phyloP scores from a whole-genome alignment of 768 basidiomycete species.

The Hortiboletus campestris region DNA sequence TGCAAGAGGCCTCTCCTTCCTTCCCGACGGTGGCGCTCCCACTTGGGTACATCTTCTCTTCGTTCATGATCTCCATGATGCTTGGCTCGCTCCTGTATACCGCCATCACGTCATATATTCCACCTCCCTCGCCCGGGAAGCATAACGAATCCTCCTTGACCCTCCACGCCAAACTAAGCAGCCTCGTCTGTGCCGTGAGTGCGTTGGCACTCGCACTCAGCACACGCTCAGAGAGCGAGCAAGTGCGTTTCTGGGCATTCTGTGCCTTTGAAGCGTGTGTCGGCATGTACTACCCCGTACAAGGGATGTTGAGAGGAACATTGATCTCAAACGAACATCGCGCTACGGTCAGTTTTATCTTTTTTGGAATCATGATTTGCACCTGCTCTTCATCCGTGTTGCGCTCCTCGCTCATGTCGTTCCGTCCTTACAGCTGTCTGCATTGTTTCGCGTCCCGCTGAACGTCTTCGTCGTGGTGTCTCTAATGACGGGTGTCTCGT shows the following conservation, averaged over 20 bases:
- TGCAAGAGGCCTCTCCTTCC: constrained; percentile 57
- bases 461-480: constrained; percentile 73
- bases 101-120: constrained; percentile 39
- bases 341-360: constrained; percentile 53
- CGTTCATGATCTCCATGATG: constrained; percentile 83
- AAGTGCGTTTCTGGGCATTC: constrained; percentile 66
- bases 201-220: constrained; percentile 55
- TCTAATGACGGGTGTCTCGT: constrained; percentile 65
- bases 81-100: constrained; percentile 73
- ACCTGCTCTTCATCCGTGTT: background rate
- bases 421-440: constrained; percentile 47
- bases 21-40: constrained; percentile 46
- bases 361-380: too few species aligned
- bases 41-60: constrained; percentile 76
- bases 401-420: background rate
- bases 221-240: constrained; percentile 43
- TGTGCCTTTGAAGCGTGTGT: constrained; percentile 76
- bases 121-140: constrained; percentile 20
- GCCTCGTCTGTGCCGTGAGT: constrained; percentile 57
- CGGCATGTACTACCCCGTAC: constrained; percentile 77
- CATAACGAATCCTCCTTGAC: constrained; percentile 42
- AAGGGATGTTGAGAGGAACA: constrained; percentile 68
- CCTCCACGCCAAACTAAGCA: constrained; percentile 66
- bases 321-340: constrained; percentile 70
- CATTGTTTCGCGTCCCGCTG: constrained; percentile 72